phyloP scores from a whole-genome alignment of 2,329 filamentous ascomycete genomes.

The Pseudogymnoascus sp. region DNA sequence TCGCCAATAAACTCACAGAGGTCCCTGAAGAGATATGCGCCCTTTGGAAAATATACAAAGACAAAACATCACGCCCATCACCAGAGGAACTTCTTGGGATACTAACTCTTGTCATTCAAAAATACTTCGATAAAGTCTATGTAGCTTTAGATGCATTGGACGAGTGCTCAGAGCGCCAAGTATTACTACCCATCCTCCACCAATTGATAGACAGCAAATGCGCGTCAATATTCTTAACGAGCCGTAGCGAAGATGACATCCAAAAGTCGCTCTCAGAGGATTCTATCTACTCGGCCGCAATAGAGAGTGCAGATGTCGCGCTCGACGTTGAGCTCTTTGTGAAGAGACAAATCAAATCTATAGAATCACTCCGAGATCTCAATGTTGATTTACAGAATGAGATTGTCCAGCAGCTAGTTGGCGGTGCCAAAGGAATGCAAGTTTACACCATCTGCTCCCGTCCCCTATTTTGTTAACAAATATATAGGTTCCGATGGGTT shows the following conservation, averaged over 20 bases:
- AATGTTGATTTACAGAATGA: constrained; percentile 13
- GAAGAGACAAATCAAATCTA: background rate
- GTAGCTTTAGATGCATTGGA: background rate
- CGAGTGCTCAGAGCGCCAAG: background rate
- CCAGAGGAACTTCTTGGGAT: background rate
- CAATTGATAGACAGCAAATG: background rate
- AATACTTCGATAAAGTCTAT: background rate
- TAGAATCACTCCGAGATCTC: background rate
- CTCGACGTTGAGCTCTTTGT: background rate
- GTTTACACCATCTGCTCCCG: background rate
- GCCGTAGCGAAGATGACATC: background rate
- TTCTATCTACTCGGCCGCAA: background rate
- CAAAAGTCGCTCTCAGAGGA: background rate
- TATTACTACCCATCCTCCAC: background rate
- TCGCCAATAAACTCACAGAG: background rate
- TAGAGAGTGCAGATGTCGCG: background rate
- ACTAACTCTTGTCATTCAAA: background rate
- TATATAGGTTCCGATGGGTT: constrained; percentile 26
- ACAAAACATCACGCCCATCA: background rate
- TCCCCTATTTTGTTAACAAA: background rate
- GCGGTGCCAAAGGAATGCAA: constrained; percentile 21
- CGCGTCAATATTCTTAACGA: background rate
- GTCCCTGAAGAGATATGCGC: background rate
- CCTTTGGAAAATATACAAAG: background rate
- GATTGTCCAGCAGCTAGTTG: constrained; percentile 14